phyloP scores from a whole-genome alignment of 441 rosid genomes.

The Pelargonium fulgidum region DNA sequence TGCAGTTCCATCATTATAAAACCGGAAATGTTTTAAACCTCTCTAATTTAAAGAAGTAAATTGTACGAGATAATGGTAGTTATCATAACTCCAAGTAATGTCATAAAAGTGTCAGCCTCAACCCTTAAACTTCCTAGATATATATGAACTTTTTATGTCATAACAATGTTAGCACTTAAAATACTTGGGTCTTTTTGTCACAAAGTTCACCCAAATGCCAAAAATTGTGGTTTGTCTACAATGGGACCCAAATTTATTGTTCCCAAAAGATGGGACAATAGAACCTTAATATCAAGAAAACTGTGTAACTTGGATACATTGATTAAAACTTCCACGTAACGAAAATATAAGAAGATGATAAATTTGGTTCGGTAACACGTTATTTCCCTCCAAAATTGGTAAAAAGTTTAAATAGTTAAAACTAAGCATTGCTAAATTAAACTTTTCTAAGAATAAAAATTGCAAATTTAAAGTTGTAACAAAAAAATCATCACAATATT shows the following conservation, averaged over 20 bases:
- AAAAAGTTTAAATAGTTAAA: neutral
- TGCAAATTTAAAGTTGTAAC: neutral
- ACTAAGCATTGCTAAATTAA: neutral
- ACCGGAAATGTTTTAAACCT: neutral
- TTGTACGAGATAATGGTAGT: neutral
- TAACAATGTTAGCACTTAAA: neutral
- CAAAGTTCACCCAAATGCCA: neutral
- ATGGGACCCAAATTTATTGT: neutral
- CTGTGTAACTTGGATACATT: no score
- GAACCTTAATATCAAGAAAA: no score
- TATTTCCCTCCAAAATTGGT: neutral
- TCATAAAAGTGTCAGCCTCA: neutral
- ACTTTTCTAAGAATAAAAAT: neutral
- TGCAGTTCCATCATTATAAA: neutral
- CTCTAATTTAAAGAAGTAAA: neutral
- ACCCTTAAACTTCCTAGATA: slow-evolving; percentile 1
- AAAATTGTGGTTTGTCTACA: neutral
- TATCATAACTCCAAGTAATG: neutral
- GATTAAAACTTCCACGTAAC: neutral
- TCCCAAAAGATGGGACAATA: no score
- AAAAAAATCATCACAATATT: neutral
- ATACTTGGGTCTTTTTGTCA: neutral
- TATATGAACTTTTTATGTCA: neutral
- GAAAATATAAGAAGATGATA: no score
- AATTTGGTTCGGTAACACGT: no score